phyloP scores from a whole-genome alignment of 1,139 yeast species.

The Debaryomyces singareniensis region DNA sequence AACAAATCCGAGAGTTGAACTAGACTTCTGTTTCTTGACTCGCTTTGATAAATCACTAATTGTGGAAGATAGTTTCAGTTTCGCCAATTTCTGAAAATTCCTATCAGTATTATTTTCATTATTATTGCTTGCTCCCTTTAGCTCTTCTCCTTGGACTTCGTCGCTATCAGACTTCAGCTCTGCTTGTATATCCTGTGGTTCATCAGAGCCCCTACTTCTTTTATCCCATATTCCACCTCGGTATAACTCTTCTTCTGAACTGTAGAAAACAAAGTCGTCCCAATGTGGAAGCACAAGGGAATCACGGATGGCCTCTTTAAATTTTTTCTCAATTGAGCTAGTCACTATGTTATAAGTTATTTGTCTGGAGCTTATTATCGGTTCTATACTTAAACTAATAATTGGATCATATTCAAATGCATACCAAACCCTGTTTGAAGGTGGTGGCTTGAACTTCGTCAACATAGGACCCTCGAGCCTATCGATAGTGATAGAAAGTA shows the following conservation, averaged over 20 bases:
- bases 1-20: constrained; percentile 19
- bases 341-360: constrained; percentile 74
- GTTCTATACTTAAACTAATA: constrained; percentile 72
- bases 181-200: neutral
- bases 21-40: constrained; percentile 24
- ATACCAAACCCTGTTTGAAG: constrained; percentile 88
- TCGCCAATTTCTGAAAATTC: constrained; percentile 5
- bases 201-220: constrained; percentile 1
- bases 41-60: constrained; percentile 30
- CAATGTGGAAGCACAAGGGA: constrained; percentile 78
- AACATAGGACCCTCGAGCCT: constrained; percentile 70
- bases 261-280: constrained; percentile 78
- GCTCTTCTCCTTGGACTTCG: neutral
- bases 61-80: constrained; percentile 17
- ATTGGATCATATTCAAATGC: constrained; percentile 77
- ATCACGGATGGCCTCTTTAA: constrained; percentile 74
- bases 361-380: constrained; percentile 79
- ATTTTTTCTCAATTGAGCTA: constrained; percentile 68
- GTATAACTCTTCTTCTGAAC: constrained; percentile 59
- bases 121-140: constrained; percentile 4
- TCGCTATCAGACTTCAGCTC: neutral
- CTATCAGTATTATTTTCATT: constrained; percentile 2
- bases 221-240: constrained; percentile 93
- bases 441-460: constrained; percentile 76
- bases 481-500: constrained; percentile 63